Percentiles rank a stretch among this genome's conserved stretches.
These are phyloP conservation scores for Phanerochaete carnosa DNA, from an alignment of 768 basidiomycete species.

Conservation along the genomic window DNA sequence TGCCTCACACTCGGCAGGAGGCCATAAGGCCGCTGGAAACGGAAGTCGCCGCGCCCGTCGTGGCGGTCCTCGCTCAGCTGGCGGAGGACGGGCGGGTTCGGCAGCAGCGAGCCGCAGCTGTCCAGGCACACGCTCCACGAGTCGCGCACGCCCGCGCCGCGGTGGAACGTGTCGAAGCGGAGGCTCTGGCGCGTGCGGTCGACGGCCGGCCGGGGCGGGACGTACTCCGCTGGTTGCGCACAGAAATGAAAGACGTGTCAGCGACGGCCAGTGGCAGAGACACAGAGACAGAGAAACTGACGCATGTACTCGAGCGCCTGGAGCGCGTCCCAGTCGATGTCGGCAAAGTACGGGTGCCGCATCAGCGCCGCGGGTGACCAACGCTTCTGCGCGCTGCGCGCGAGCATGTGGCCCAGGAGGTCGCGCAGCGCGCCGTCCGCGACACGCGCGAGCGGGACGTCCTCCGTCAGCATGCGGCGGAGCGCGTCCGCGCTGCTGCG, in stretches of 20 bases:
- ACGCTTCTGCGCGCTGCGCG: not conserved
- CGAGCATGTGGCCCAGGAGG: slow-evolving; percentile 5
- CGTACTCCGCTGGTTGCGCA: not conserved
- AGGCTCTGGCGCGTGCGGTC: not conserved
- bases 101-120: not conserved
- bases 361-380: not conserved
- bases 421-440: not conserved
- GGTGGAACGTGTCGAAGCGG: not conserved
- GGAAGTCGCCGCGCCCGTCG: not conserved
- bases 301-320: not conserved
- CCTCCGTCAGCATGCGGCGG: not conserved
- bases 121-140: not conserved
- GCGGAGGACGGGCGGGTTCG: not conserved
- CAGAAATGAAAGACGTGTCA: not conserved
- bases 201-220: not conserved
- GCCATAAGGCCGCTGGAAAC: not conserved
- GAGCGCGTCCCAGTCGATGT: slow-evolving; percentile 10
- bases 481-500: not conserved
- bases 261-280: not conserved
- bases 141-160: not conserved
- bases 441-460: not conserved
- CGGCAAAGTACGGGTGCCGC: slow-evolving; percentile 1
- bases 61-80: not conserved
- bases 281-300: not conserved
- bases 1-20: not conserved